Evolutionary conservation across 257 asterid species (phyloP), one percentile per base, ranked within the genome.

Genomic region (Solanum chiquidenum): DNA sequence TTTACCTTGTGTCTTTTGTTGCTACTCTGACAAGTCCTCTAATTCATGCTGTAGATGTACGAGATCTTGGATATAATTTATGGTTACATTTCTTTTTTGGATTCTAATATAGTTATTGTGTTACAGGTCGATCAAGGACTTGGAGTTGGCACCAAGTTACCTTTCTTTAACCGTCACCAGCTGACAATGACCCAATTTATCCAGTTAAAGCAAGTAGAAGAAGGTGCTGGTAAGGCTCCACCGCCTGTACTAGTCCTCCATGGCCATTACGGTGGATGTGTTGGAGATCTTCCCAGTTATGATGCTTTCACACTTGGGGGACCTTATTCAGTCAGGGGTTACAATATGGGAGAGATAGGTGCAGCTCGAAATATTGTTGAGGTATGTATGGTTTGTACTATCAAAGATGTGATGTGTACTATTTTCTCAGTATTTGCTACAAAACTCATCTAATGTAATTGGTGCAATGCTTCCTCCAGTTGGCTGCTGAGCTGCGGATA

Each of bases 261-360:
- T 82, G 98, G 98, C 80, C 98, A 95, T 91, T 97, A 96, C 83
- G 98, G 99, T 87, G 98, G 98, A 25, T 97, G 99, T 87, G 98
- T 97, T 34, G 99, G 99, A 35, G 99, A 97, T 90, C 99, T 97
- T 91, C 98, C 99, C 38, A 96, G 98, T 86, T 94, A 97, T 83
- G 99, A 97, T 87, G 99, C 99, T 66, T 97, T 97, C 87, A 93
- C 98, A 38, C 92, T 97, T 83, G 99, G 99, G n/a, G 99, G 99
- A 33, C 99, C 99, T 72, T 94, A 97, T 86, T 96, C 99, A 16
- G 99, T 96, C 6, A 91, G 99, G 84, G 99, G 99, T 76, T 97
- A 97, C 90, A 96, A 94, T 91, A 94, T 97, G 98, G 99, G 99
- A 86, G 99, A 97, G 94, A 90, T 97, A 86, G 99, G 99, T 76